Conservation (phyloP, 1,284 basidiomycete genomes). For the Papiliotrema laurentii region DNA sequence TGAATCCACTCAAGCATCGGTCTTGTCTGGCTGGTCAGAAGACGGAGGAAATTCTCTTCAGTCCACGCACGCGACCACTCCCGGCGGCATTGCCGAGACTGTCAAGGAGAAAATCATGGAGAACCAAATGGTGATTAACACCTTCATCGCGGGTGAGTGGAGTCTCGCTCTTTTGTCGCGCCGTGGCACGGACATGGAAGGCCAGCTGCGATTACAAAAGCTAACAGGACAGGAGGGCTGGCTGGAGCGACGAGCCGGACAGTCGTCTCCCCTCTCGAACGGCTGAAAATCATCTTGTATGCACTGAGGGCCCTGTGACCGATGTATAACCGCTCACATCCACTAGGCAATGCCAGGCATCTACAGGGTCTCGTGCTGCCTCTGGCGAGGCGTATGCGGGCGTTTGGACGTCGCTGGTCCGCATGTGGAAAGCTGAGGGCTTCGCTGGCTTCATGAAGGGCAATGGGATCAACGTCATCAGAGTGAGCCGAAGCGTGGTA, state of each 20-base stretch:
- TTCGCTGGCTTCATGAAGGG: slow-evolving; percentile 83
- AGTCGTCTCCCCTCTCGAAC: slow-evolving; percentile 83
- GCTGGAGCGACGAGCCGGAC: slow-evolving; percentile 65
- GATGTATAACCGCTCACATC: no score
- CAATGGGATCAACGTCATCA: slow-evolving; percentile 82
- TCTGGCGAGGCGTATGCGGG: slow-evolving; percentile 67
- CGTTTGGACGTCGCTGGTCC: slow-evolving; percentile 68
- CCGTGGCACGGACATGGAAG: no score
- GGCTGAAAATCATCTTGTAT: slow-evolving; percentile 92
- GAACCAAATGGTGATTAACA: slow-evolving; percentile 41
- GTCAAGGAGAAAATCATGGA: slow-evolving; percentile 28
- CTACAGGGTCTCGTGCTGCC: slow-evolving; percentile 9
- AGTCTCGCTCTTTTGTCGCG: slow-evolving; percentile 14
- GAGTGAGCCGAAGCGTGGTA: slow-evolving; percentile 46
- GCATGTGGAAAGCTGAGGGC: slow-evolving; percentile 92
- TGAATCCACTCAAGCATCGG: no score
- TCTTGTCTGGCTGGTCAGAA: no score
- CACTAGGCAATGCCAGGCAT: slow-evolving; percentile 67
- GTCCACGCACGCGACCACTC: neutral
- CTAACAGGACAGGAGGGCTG: slow-evolving; percentile 29
- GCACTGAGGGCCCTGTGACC: slow-evolving; percentile 29
- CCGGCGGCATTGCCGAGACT: slow-evolving; percentile 7
- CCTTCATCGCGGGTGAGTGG: slow-evolving; percentile 33
- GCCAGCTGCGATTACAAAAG: neutral
- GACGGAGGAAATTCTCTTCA: no score